These are phyloP conservation scores for Cardamine occulta DNA, from an alignment of 345 rosid genomes.

Conservation along the genomic window DNA sequence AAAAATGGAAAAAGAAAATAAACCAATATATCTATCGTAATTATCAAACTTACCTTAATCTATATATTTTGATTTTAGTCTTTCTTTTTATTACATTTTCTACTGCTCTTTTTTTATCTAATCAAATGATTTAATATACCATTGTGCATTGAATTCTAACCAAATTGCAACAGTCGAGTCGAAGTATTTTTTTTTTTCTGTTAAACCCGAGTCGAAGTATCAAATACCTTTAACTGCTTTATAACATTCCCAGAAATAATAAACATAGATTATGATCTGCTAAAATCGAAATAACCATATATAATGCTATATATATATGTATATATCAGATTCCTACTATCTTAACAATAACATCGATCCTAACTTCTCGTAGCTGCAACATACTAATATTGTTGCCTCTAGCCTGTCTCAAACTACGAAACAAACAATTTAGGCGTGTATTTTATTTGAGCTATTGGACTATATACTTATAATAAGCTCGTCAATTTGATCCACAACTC, in stretches of 20 bases:
- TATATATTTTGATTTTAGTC: background rate
- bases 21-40: too few species aligned
- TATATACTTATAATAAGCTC: slow-evolving; percentile 30
- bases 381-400: background rate
- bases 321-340: slow-evolving; percentile 22
- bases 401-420: slow-evolving; percentile 42
- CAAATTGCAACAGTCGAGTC: background rate
- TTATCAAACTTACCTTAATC: background rate
- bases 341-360: slow-evolving; percentile 36
- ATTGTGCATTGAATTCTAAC: background rate
- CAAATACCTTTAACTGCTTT: background rate
- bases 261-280: background rate
- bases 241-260: background rate
- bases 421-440: slow-evolving; percentile 30
- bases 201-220: background rate
- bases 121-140: background rate
- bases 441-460: slow-evolving; percentile 22
- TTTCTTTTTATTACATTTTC: background rate
- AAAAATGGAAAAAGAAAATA: too few species aligned
- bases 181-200: too few species aligned
- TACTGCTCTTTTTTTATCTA: background rate
- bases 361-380: slow-evolving; percentile 36
- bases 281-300: slow-evolving; percentile 5
- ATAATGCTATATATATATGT: background rate
- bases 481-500: slow-evolving; percentile 32